These are phyloP conservation scores for Fusarium coffeatum DNA, from an alignment of 2,329 filamentous ascomycete genomes.

Conservation along the genomic window DNA sequence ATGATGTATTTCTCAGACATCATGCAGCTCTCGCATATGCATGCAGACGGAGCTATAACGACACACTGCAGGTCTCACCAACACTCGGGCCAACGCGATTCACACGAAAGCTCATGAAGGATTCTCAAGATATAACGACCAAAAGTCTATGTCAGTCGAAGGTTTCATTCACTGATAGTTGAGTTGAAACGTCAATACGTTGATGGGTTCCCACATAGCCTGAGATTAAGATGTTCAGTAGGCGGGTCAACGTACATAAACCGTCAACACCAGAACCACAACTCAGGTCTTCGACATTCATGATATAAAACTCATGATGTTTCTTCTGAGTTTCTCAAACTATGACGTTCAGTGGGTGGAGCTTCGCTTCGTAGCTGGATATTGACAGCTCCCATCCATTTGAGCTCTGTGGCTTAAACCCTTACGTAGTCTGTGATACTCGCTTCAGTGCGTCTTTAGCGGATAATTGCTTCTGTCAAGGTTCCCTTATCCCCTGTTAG, in stretches of 20 bases:
- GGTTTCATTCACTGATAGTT: background rate
- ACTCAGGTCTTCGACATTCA: background rate
- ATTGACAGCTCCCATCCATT: slow-evolving; percentile 24
- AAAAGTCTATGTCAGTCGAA: background rate
- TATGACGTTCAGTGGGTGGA: slow-evolving; percentile 33
- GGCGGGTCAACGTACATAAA: background rate
- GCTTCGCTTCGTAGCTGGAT: slow-evolving; percentile 9
- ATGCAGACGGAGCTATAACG: slow-evolving; percentile 12
- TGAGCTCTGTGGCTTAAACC: slow-evolving; percentile 35
- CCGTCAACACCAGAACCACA: too few relatives aligned
- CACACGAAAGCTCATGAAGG: background rate
- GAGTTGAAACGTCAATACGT: background rate
- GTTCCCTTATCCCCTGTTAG: slow-evolving; percentile 18
- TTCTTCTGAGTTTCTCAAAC: background rate
- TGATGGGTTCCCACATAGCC: background rate
- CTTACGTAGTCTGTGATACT: slow-evolving; percentile 26
- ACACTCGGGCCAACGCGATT: background rate
- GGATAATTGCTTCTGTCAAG: slow-evolving; percentile 39
- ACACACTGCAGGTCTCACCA: slow-evolving; percentile 11
- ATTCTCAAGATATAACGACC: background rate
- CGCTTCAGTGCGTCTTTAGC: slow-evolving; percentile 29
- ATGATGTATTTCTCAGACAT: slow-evolving; percentile 13
- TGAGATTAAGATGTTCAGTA: background rate
- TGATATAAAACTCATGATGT: background rate
- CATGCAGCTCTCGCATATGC: slow-evolving; percentile 23